These are phyloP conservation scores for Letharia columbiana DNA, from an alignment of 495 filamentous ascomycete species.

Conservation along the genomic window DNA sequence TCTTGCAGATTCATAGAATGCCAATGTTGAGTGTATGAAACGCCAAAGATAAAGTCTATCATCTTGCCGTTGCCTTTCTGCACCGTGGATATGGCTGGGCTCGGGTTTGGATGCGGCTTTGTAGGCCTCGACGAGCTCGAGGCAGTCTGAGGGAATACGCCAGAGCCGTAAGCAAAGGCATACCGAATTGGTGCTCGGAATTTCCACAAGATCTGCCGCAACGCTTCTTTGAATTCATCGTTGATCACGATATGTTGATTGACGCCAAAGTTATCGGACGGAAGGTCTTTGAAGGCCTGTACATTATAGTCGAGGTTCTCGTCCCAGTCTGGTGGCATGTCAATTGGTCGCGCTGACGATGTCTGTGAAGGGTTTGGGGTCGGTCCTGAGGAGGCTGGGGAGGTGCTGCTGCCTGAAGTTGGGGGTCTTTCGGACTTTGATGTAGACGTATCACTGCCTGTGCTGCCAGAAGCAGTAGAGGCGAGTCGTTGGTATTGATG, in stretches of 20 bases:
- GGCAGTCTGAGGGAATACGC: slow-evolving; percentile 79
- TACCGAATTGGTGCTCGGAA: slow-evolving; percentile 91
- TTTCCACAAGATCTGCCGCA: slow-evolving; percentile 83
- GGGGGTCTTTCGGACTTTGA: background rate
- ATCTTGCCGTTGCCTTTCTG: slow-evolving; percentile 85
- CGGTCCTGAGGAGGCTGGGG: slow-evolving; percentile 31
- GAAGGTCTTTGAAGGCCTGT: slow-evolving; percentile 74
- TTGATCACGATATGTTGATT: slow-evolving; percentile 95
- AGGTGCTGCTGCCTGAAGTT: slow-evolving; percentile 12
- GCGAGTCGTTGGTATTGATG: slow-evolving; percentile 10
- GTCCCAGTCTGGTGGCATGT: slow-evolving; percentile 59
- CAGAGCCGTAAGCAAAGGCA: slow-evolving; percentile 94
- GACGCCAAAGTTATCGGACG: slow-evolving; percentile 79
- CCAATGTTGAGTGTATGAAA: slow-evolving; percentile 93
- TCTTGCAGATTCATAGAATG: slow-evolving; percentile 82
- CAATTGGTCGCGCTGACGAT: slow-evolving; percentile 21
- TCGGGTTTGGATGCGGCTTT: slow-evolving; percentile 64
- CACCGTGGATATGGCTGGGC: slow-evolving; percentile 64
- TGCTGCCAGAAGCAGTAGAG: slow-evolving; percentile 19
- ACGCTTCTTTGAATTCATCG: slow-evolving; percentile 81
- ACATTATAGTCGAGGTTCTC: slow-evolving; percentile 67
- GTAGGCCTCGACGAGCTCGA: slow-evolving; percentile 35
- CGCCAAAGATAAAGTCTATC: slow-evolving; percentile 98
- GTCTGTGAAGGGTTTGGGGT: slow-evolving; percentile 20
- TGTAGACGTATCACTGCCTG: background rate